These are phyloP conservation scores for Mycena vulgaris DNA, from an alignment of 768 basidiomycete species.

Conservation along the genomic window DNA sequence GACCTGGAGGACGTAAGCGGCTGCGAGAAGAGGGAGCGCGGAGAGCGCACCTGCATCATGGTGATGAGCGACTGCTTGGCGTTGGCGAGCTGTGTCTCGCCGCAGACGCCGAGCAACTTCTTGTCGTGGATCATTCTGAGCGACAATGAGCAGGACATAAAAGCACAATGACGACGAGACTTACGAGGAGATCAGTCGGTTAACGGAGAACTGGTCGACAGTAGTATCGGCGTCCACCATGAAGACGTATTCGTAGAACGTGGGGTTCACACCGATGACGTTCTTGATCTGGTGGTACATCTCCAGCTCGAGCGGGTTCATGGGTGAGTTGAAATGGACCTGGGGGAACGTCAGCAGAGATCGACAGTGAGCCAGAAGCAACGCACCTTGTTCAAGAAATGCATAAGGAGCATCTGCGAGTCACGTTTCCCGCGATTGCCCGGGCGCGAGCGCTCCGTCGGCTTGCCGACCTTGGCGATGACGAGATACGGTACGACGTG, in stretches of 20 bases:
- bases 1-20: constrained; percentile 64
- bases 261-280: constrained; percentile 98
- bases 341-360: constrained; percentile 47
- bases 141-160: not conserved
- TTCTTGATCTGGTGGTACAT: constrained; percentile 99
- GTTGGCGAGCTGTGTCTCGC: constrained; percentile 94
- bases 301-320: constrained; percentile 97
- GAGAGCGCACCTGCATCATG: constrained; percentile 88
- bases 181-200: constrained; percentile 93
- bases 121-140: constrained; percentile 96
- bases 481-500: constrained; percentile 97
- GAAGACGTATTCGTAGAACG: constrained; percentile 97
- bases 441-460: constrained; percentile 91
- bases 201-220: constrained; percentile 89
- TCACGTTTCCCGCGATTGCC: constrained; percentile 99
- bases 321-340: constrained; percentile 97
- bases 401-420: constrained; percentile 96
- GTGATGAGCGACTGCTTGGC: constrained; percentile 96
- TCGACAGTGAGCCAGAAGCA: not conserved
- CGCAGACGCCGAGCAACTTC: constrained; percentile 94
- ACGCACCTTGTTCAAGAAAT: constrained; percentile 95
- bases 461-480: constrained; percentile 95
- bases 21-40: not conserved
- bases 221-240: constrained; percentile 97
- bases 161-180: constrained; percentile 50